Evolutionary conservation across 352 stramenopile species (phyloP).

Genomic region (Phytophthora fragariae): DNA sequence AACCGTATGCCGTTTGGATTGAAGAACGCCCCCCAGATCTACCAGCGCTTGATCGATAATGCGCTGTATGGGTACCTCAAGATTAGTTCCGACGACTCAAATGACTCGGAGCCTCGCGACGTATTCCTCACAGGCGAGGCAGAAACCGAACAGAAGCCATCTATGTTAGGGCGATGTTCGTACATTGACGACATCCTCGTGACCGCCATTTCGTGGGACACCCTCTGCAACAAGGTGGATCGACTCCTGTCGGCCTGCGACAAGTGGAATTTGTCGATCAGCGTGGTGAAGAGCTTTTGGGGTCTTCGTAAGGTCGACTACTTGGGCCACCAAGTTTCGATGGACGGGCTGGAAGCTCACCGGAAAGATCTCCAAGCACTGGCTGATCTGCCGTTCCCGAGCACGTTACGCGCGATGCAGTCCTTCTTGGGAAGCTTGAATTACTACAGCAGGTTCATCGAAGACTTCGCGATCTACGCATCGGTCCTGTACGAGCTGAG

Average conservation of each 20-base stretch:
- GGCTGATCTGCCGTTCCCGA: not conserved
- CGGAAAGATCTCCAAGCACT: constrained; percentile 20
- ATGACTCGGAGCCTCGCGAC: no score
- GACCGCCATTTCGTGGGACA: constrained; percentile 11
- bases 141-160: not conserved
- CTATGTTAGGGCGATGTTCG: constrained; percentile 19
- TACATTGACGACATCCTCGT: constrained; percentile 44
- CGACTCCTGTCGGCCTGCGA: constrained; percentile 21
- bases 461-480: no score
- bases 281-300: constrained; percentile 35
- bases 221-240: constrained; percentile 10
- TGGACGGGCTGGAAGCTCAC: constrained; percentile 5
- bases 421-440: no score
- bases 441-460: no score
- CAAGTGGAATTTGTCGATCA: constrained; percentile 37
- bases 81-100: no score
- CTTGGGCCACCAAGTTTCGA: constrained; percentile 11
- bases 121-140: no score
- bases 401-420: no score
- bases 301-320: constrained; percentile 25
- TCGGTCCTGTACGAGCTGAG: no score
- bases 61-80: no score
- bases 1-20: constrained; percentile 20
- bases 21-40: constrained; percentile 32
- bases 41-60: constrained; percentile 9